Base-by-base conservation (phyloP, 768 basidiomycete genomes). In the Phlebiopsis gigantea region DNA sequence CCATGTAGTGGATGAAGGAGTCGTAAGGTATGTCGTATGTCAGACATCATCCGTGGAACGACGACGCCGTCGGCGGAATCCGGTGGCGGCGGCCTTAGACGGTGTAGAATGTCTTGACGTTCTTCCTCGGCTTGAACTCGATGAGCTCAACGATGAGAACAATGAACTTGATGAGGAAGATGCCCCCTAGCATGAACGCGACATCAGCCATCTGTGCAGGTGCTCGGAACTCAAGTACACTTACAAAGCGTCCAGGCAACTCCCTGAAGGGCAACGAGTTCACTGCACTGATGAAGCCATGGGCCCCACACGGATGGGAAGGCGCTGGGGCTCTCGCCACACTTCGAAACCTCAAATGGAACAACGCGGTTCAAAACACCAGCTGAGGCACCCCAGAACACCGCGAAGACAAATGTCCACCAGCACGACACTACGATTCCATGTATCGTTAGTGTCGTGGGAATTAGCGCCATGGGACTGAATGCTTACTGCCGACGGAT, bases 281-380 rank as follows among this genome's bases (percentile, higher is more conserved):
- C 46, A 15, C 22, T 25, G 49, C 56, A 57, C 49, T 34, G 42
- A 42, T 46, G 24, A 6, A n/a, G 34, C 31, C 42, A 57, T 14
- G 25, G 14, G 5, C 8, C 25, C 56, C 56, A 57, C 24, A 10
- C 8, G 1, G 56, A 39, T 6, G 25, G 8, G 49, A 57, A 57
- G 24, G 21, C 6, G 19, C 21, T 25, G 49, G 17, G 15, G 4
- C 25, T 25, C 25, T 26, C 39, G 12, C 28, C 41, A 49, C 56
- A 57, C 17, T 49, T 57, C 41, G 8, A 46, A 41, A 21, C 50
- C 48, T 52, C 49, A 42, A 57, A 57, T 28, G 56, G 56, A 6
- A 49, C 49, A 21, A 57, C 56, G 14, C 49, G 56, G 56, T 51
- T 51, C n/a, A 57, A 41, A 5, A 57, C 56, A 52, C 56, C 56